Conservation (phyloP, 2,329 filamentous ascomycete species). For the Ophiosphaerella herpotricha region DNA sequence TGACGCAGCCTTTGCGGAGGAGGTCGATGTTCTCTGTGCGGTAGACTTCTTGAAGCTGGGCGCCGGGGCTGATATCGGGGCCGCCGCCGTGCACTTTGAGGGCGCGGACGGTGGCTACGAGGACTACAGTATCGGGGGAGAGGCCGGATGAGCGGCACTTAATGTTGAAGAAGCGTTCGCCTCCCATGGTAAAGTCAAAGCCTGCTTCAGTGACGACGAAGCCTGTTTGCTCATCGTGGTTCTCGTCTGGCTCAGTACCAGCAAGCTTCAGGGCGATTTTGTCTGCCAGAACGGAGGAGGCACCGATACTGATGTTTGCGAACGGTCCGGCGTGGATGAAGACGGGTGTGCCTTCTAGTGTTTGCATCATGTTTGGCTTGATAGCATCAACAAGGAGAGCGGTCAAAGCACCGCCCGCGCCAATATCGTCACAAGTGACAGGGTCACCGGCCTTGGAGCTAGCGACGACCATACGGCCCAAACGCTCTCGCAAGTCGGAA, state of each 20-base stretch:
- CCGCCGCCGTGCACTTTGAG: conserved; percentile 97
- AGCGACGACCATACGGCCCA: conserved; percentile 94
- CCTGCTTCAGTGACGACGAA: conserved; percentile 97
- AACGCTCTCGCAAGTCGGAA: conserved; percentile 85
- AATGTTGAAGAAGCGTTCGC: conserved; percentile 99
- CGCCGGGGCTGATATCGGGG: conserved; percentile 88
- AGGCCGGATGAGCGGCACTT: conserved; percentile 96
- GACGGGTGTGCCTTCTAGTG: conserved; percentile 92
- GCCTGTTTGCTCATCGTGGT: conserved; percentile 79
- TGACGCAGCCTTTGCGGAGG: conserved; percentile 86
- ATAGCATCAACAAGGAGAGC: conserved; percentile 98
- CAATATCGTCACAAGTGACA: conserved; percentile 94
- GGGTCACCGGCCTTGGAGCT: conserved; percentile 84
- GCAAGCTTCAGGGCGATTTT: conserved; percentile 95
- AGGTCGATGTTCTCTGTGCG: conserved; percentile 91
- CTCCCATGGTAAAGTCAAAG: conserved; percentile 99
- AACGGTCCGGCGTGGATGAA: conserved; percentile 98
- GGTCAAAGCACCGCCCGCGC: conserved; percentile 86
- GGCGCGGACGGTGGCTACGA: conserved; percentile 93
- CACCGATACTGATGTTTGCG: conserved; percentile 97
- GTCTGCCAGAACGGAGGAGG: conserved; percentile 92
- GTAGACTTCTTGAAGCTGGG: conserved; percentile 84
- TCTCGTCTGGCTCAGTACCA: conserved; percentile 89
- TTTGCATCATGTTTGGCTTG: conserved; percentile 99
- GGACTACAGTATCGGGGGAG: conserved; percentile 88